Evolutionary conservation across 441 rosid genomes (phyloP).

Genomic region (Populus tomentosa): DNA sequence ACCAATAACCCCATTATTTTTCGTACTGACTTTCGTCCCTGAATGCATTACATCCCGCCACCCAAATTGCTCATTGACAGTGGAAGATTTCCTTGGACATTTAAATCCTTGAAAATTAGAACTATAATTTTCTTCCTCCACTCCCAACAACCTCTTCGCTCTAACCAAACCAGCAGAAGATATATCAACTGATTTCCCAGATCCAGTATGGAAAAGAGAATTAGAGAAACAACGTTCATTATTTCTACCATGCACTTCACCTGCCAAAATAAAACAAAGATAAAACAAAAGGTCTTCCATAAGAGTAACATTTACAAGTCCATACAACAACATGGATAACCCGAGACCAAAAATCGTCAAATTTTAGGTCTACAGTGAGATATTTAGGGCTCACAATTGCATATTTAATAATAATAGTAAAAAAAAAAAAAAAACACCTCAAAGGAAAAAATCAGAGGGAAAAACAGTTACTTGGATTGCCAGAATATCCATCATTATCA

Average conservation of each 20-base stretch:
- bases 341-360: neutral
- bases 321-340: neutral
- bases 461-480: slow-evolving; percentile 25
- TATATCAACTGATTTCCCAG: slow-evolving; percentile 62
- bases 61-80: slow-evolving; percentile 20
- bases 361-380: too few species aligned
- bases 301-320: neutral
- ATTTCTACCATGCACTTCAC: slow-evolving; percentile 12
- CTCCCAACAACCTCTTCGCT: slow-evolving; percentile 74
- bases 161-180: slow-evolving; percentile 65
- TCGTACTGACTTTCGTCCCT: slow-evolving; percentile 16
- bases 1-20: slow-evolving; percentile 15
- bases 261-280: slow-evolving; percentile 18
- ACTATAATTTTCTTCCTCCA: slow-evolving; percentile 44
- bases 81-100: slow-evolving; percentile 22
- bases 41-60: slow-evolving; percentile 20
- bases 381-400: too few species aligned
- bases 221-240: slow-evolving; percentile 20
- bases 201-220: slow-evolving; percentile 73
- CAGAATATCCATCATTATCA: slow-evolving; percentile 14
- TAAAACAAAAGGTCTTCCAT: too few species aligned
- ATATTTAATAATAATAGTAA: neutral
- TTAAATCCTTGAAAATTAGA: slow-evolving; percentile 30
- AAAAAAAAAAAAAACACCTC: neutral
- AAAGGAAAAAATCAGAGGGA: neutral